phyloP scores from a whole-genome alignment of 768 basidiomycete species.

The Multifurca ochricompacta region DNA sequence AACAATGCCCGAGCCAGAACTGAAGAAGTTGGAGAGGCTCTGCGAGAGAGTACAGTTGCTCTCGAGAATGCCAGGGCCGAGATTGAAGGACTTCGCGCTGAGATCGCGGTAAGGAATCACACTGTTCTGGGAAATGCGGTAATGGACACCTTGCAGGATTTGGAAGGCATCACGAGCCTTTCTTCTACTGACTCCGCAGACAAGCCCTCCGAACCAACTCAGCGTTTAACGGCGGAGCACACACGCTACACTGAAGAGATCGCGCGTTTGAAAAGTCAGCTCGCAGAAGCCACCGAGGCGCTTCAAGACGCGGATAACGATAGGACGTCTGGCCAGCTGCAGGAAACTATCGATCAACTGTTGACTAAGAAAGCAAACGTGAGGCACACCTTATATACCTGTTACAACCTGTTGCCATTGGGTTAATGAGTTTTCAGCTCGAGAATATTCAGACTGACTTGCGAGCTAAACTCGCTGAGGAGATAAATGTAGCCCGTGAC shows the following conservation, averaged over 20 bases:
- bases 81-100: slow-evolving; percentile 69
- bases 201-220: slow-evolving; percentile 40
- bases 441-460: slow-evolving; percentile 5
- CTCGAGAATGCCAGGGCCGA: slow-evolving; percentile 88
- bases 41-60: slow-evolving; percentile 79
- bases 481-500: slow-evolving; percentile 20
- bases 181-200: slow-evolving; percentile 26
- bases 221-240: slow-evolving; percentile 44
- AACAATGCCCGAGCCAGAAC: slow-evolving; percentile 52
- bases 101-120: slow-evolving; percentile 54
- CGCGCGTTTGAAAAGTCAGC: slow-evolving; percentile 39
- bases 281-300: slow-evolving; percentile 34
- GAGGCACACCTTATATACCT: background rate
- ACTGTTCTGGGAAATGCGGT: background rate
- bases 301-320: slow-evolving; percentile 22
- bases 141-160: slow-evolving; percentile 39
- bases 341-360: slow-evolving; percentile 12
- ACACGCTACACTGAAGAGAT: slow-evolving; percentile 50
- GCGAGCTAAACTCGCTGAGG: slow-evolving; percentile 8
- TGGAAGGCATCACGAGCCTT: slow-evolving; percentile 42
- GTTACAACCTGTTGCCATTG: background rate
- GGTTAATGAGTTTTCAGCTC: slow-evolving; percentile 9
- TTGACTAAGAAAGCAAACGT: slow-evolving; percentile 11
- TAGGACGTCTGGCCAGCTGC: slow-evolving; percentile 1
- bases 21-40: slow-evolving; percentile 83